Base-by-base conservation (phyloP, 371 early-diverging fungal genomes). In the Rhizopus microsporus region DNA sequence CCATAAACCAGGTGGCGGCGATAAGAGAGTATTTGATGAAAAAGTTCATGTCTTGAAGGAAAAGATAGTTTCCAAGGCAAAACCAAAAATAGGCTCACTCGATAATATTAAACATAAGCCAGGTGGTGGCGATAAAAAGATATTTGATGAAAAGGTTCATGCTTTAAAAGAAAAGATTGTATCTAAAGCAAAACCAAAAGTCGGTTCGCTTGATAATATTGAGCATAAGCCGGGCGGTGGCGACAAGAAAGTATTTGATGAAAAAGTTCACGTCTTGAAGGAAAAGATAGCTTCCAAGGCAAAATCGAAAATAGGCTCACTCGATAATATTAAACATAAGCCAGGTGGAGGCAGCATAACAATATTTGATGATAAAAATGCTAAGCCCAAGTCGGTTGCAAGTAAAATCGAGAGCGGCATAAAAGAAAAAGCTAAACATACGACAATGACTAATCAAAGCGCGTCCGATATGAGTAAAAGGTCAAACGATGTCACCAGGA, bases 91-190 rank as follows among this genome's bases (percentile, higher is more conserved):
- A n/a, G 67, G 67, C 3, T 58, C 63, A 7, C 35, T 63, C 12
- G 67, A 67, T 17, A 67, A 67, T 34, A 55, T 63, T 10, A 67
- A 67, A 37, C 63, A 67, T 37, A 67, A 59, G 30, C 67, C 63
- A 7, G 40, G 49, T 3, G 57, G 62, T 23, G 62, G 58, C 31
- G 37, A 56, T 4, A 47, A 16, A n/a, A 47, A 60, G 9, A 53
- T 66, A 1, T 66, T 62, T 15, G 50, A 60, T 39, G 66, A 66
- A 29, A 61, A 56, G 29, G 35, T 53, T 4, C 17, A 33, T n/a
- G 16, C 23, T 1, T 23, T 62, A 23, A 55, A 35, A 13, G 51
- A 46, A 54, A 43, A 46, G 8, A 48, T 57, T 6, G 10, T 31
- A 1, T 6, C 43, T 3, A 54, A 58, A 29, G 65, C 48, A 13